Percentiles rank a stretch among this genome's conserved stretches.
These are phyloP conservation scores for Sarocladiaceae sp. DNA, from an alignment of 2,329 filamentous ascomycete species.

Conservation along the genomic window DNA sequence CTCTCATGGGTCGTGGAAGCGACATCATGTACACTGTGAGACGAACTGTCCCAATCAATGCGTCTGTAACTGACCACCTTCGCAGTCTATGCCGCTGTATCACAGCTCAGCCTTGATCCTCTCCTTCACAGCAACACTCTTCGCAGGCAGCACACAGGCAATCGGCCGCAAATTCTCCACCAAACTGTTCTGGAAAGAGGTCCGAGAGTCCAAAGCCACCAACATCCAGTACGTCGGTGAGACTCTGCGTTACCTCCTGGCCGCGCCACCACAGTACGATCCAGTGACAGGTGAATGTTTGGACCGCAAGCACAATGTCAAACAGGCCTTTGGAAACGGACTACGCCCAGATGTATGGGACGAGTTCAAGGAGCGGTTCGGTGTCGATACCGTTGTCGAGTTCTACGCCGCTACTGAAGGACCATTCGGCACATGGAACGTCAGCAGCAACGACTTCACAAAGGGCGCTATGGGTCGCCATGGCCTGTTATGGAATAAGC, in stretches of 20 bases:
- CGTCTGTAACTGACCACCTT: not conserved
- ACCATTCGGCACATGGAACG: conserved; percentile 65
- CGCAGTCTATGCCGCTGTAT: conserved; percentile 80
- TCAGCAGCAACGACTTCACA: conserved; percentile 66
- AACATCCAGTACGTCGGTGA: conserved; percentile 86
- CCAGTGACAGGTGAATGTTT: conserved; percentile 60
- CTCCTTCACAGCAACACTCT: conserved; percentile 59
- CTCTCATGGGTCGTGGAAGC: conserved; percentile 53
- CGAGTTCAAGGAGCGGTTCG: conserved; percentile 75
- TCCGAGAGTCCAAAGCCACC: conserved; percentile 65
- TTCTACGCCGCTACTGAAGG: conserved; percentile 81
- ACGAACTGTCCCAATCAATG: conserved; percentile 5
- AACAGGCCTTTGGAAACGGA: conserved; percentile 77
- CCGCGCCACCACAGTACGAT: conserved; percentile 59
- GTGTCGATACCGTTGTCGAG: conserved; percentile 67
- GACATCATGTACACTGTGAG: conserved; percentile 74
- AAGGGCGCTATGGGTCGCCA: conserved; percentile 75
- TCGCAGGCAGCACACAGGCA: conserved; percentile 61
- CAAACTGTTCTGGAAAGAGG: conserved; percentile 71
- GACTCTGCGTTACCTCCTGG: conserved; percentile 76
- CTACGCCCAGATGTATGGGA: conserved; percentile 84
- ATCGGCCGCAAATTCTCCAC: conserved; percentile 77
- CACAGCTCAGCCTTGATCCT: conserved; percentile 75
- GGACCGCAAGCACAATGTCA: conserved; percentile 70
- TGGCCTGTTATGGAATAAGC: conserved; percentile 54